Conservation (phyloP, 164 flowering plant species). For the Protea cynaroides region DNA sequence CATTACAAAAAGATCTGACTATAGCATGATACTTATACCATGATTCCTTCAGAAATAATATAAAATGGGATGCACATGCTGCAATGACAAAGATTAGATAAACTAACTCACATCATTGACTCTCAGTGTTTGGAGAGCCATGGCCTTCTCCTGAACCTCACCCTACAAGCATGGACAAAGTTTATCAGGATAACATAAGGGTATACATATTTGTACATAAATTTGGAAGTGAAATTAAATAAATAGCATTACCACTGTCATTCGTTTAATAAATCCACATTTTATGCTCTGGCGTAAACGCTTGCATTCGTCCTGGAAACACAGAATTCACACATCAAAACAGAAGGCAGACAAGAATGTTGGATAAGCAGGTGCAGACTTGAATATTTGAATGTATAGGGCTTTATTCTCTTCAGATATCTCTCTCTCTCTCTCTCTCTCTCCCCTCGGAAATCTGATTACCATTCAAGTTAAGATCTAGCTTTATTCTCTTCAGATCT, state of each 20-base stretch:
- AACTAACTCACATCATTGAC: conserved; percentile 76
- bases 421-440: too few relatives aligned
- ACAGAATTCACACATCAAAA: conserved; percentile 10
- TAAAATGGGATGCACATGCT: too few relatives aligned
- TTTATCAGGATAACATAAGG: conserved; percentile 1
- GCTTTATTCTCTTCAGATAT: too few relatives aligned
- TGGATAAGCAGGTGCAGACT: too few relatives aligned
- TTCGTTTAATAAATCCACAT: conserved; percentile 76
- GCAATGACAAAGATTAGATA: too few relatives aligned
- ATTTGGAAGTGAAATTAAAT: not conserved
- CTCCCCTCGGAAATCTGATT: too few relatives aligned
- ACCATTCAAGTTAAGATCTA: too few relatives aligned
- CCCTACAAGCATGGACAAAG: conserved; percentile 49
- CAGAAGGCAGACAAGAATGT: not conserved
- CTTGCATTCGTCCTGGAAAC: conserved; percentile 82
- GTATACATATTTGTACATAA: not conserved
- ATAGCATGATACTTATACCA: too few relatives aligned
- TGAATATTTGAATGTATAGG: too few relatives aligned
- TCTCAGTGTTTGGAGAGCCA: conserved; percentile 68
- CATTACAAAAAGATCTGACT: too few relatives aligned
- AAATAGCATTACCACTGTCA: conserved; percentile 71
- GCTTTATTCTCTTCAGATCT: too few relatives aligned
- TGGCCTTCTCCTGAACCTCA: conserved; percentile 79
- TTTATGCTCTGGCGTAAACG: conserved; percentile 92
- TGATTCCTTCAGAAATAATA: too few relatives aligned